Base-by-base conservation (phyloP, 2,329 filamentous ascomycete species). In the Fusarium setosum region DNA sequence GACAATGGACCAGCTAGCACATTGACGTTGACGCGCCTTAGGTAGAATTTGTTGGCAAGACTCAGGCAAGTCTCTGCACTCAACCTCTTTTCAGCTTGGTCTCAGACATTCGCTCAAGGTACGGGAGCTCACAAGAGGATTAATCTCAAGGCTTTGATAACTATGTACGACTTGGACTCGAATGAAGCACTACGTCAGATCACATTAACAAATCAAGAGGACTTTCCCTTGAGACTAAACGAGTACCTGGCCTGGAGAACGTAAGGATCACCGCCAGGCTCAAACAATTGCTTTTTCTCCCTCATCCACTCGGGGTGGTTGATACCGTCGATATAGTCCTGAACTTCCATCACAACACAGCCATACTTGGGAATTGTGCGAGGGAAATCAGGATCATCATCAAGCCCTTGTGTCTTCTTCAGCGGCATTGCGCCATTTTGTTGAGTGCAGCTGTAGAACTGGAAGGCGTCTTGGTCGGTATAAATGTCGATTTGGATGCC, bases 291-390 rank as follows among this genome's bases (percentile, higher is more conserved):
- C 79, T 84, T 88, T 53, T 73, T 74, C 44, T 83, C 79, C 55
- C 94, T 87, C 59, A 88, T 88, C 95, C 95, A 97, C 77, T 93
- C 87, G 0, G 94, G 94, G 71, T 96, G 87, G 80, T 97, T 97
- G 80, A 98, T 96, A 23, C 86, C 94, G 75, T 97, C 94, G 73
- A 97, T 97, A 87, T 89, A 97, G 76, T 96, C 94, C 83, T 97
- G 88, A 12, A 96, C 92, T 81, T 97, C 95, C 77, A 97, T 86
- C 47, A 97, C 95, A 23, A 97, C 74, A 77, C 95, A 97, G 29
- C 93, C 94, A 74, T 94, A 93, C 81, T 94, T 76, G 56, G 87
- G 84, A 23, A 93, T 90, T 8, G 86, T 86, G 34, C 89, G 83
- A 4, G 88, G 86, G 69, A 89, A 86, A 29, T 80, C 78, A 2